phyloP scores from a whole-genome alignment of 2,329 filamentous ascomycete species.

The Penicillium rolfsii region DNA sequence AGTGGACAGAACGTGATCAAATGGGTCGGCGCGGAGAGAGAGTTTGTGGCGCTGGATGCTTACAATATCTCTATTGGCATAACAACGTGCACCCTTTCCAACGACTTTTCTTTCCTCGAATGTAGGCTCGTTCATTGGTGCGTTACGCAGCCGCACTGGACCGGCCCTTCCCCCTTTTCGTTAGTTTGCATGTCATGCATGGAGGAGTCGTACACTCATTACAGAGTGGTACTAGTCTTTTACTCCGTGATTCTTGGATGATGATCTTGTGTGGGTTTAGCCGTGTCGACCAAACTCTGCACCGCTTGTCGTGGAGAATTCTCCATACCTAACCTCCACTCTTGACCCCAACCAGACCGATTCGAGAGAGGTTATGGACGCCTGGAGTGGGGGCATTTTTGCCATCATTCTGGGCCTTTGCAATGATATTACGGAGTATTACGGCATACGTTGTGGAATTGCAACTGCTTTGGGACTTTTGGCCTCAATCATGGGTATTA shows the following conservation, averaged over 20 bases:
- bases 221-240: background rate
- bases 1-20: conserved; percentile 6
- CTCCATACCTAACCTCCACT: conserved; percentile 6
- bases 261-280: conserved; percentile 17
- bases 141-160: background rate
- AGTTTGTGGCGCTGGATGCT: conserved; percentile 14
- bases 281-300: conserved; percentile 16
- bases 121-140: background rate
- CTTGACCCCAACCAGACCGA: conserved; percentile 6
- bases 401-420: conserved; percentile 4
- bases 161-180: background rate
- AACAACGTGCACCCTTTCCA: background rate
- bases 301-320: conserved; percentile 6
- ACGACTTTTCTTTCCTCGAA: background rate
- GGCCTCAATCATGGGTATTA: conserved; percentile 12
- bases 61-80: background rate
- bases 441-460: background rate
- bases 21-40: conserved; percentile 11
- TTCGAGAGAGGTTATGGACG: conserved; percentile 14
- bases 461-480: conserved; percentile 4
- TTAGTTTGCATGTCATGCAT: background rate
- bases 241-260: background rate
- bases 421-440: background rate
- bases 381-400: conserved; percentile 12
- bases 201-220: background rate